Evolutionary conservation across 2,329 filamentous ascomycete genomes (phyloP), one percentile per base, ranked within the genome.

Genomic region (Phyllosticta paracitricarpa): DNA sequence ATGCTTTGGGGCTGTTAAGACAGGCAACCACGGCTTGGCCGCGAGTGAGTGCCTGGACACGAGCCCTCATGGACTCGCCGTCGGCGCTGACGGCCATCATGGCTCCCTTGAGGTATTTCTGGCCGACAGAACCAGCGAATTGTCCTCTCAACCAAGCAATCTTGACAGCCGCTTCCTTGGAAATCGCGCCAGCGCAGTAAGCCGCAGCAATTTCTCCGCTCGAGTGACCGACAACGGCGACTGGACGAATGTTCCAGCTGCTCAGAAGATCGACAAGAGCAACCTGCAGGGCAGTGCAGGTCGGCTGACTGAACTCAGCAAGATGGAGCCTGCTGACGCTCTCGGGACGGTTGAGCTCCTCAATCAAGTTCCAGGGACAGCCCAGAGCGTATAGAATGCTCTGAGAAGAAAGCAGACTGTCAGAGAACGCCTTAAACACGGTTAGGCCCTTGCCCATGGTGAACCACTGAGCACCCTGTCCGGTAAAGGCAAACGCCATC

Each of bases 1-100:
- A 68, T 48, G 73, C 76, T 0, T 64, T 57, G 0, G 77, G 72
- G 28, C 72, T 73, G 64, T 81, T 81, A 56, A 70, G 59, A 33
- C 68, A 70, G 5, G 70, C 70, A 8, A 69, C 58, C 3, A 57
- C 62, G 63, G 62, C 55, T 17, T 58, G 35, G 24, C 40, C 56
- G 2, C 26, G 14, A 7, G n/a, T 53, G 2, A 57, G 12, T 8
- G 8, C 12, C 2, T 25, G 17, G 10, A 61, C 10, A 57, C 33
- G 33, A 2, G 33, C 22, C 14, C 53, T 54, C 14, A 56, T 33
- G 3, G 28, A 51, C 28, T 26, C 54, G 4, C 52, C 48, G 24
- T 54, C 57, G 7, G 26, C 54, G n/a, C 26, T 40, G 12, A 64
- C 56, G 14, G 63, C 62, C 14, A 61, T 33, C 62, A 63, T 63